Conservation (phyloP, 345 rosid species). For the Microthlaspi erraticum region DNA sequence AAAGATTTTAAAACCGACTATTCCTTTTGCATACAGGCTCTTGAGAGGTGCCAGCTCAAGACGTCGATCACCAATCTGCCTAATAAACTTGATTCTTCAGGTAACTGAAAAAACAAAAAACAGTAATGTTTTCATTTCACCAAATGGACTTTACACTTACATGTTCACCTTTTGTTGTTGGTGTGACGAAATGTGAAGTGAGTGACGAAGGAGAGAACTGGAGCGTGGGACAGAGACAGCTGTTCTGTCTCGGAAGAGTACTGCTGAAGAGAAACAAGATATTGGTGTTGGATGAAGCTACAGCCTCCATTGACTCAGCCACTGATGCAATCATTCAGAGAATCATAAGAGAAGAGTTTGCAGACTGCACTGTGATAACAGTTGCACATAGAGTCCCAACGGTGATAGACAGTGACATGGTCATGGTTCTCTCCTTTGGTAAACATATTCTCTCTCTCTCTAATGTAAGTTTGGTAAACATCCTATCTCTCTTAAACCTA, state of each 20-base stretch:
- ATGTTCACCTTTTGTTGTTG: constrained; percentile 1
- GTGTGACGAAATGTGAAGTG: constrained; percentile 43
- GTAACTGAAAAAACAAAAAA: constrained; percentile 26
- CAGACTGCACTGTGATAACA: constrained; percentile 68
- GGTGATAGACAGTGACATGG: constrained; percentile 73
- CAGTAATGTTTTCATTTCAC: neutral
- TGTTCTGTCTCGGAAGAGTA: constrained; percentile 81
- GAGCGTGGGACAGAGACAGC: constrained; percentile 81
- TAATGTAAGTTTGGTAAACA: too few relatives aligned
- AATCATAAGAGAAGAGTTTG: constrained; percentile 68
- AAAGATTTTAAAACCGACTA: neutral
- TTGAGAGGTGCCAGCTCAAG: constrained; percentile 79
- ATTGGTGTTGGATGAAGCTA: constrained; percentile 73
- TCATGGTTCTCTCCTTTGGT: constrained; percentile 77
- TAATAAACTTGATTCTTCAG: constrained; percentile 67
- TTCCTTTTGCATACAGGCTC: constrained; percentile 52
- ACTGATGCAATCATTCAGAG: constrained; percentile 75
- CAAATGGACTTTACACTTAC: neutral
- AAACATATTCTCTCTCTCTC: constrained; percentile 7
- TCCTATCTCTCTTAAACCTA: neutral
- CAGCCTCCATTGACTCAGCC: constrained; percentile 72
- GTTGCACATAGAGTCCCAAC: constrained; percentile 77
- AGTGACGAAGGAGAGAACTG: constrained; percentile 86
- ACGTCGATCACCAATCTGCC: constrained; percentile 59
- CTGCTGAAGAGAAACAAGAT: constrained; percentile 64